phyloP scores from a whole-genome alignment of 805 yeast species.

The Yamadazyma scolyti region DNA sequence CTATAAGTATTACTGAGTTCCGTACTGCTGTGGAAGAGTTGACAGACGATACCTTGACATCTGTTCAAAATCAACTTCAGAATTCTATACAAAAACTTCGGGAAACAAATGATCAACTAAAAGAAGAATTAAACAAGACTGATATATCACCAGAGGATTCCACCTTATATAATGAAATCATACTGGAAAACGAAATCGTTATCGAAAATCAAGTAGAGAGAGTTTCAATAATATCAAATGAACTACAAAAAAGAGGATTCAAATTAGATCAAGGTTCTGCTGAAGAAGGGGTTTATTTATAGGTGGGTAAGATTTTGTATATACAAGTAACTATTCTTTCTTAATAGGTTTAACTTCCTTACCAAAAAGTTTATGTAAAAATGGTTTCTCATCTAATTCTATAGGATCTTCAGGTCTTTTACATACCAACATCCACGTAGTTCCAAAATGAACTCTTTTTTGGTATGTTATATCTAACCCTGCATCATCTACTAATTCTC shows the following conservation, averaged over 20 bases:
- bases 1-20: slow-evolving; percentile 42
- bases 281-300: slow-evolving; percentile 18
- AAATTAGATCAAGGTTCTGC: slow-evolving; percentile 2
- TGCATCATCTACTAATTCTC: slow-evolving; percentile 76
- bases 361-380: slow-evolving; percentile 39
- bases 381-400: slow-evolving; percentile 40
- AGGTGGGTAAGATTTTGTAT: no score
- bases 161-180: slow-evolving; percentile 50
- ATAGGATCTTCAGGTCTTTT: slow-evolving; percentile 67
- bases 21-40: slow-evolving; percentile 50
- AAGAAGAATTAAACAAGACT: slow-evolving; percentile 30
- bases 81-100: slow-evolving; percentile 44
- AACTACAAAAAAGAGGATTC: slow-evolving; percentile 42
- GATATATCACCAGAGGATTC: slow-evolving; percentile 34
- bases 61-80: slow-evolving; percentile 17
- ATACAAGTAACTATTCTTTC: slow-evolving; percentile 11
- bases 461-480: slow-evolving; percentile 82
- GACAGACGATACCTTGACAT: slow-evolving; percentile 31
- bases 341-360: slow-evolving; percentile 26
- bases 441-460: slow-evolving; percentile 81
- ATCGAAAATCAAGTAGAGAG: slow-evolving; percentile 48
- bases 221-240: slow-evolving; percentile 42
- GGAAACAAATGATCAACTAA: slow-evolving; percentile 50
- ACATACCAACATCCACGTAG: slow-evolving; percentile 83
- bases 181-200: slow-evolving; percentile 55